Evolutionary conservation across 106 monocot species (phyloP), one percentile per base, ranked within the genome.

Genomic region (Allium sativum): DNA sequence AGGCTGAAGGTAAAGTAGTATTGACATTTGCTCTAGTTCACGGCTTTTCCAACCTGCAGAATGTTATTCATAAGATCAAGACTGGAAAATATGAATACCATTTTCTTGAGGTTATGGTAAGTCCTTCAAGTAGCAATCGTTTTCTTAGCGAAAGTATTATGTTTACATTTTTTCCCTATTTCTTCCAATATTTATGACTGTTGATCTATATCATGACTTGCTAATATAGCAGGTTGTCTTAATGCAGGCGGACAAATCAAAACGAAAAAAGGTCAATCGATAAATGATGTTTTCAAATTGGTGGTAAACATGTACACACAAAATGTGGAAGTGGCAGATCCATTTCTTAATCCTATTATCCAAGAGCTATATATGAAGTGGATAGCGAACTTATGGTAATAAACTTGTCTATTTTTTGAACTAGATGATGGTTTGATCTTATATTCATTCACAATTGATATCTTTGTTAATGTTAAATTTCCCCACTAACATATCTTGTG

Each of bases 91-190:
- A 84, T 56, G 96, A 96, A 10, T 96, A 91, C 59, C 84, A 96
- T 51, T 96, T 83, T 68, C 42, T 96, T 73, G 96, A 96, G 80
- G 75, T 96, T 64, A 96, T 96, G 96, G 96, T 90, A 18, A 91
- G 96, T 56, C 96, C 96, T 75, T 96, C 90, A 79, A 90, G 96
- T 96, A 72, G 5, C 31, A 31, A 31, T 31, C 31, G 31, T 3
- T 31, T 31, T 31, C n/a, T n/a, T n/a, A n/a, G n/a, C n/a, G n/a
- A n/a, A n/a, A 2, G 5, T 31, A 2, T 31, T 31, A 31, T 31
- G 31, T 31, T 31, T 31, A 31, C 31, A 31, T 31, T 31, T 31
- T 1, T 31, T 31, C 5, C 5, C 5, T 5, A 31, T 31, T 3
- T 31, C 31, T 31, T 31, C 3, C 3, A 31, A 31, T 3, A 31